phyloP scores from a whole-genome alignment of 1,284 basidiomycete species.

The Cronartium quercuum region DNA sequence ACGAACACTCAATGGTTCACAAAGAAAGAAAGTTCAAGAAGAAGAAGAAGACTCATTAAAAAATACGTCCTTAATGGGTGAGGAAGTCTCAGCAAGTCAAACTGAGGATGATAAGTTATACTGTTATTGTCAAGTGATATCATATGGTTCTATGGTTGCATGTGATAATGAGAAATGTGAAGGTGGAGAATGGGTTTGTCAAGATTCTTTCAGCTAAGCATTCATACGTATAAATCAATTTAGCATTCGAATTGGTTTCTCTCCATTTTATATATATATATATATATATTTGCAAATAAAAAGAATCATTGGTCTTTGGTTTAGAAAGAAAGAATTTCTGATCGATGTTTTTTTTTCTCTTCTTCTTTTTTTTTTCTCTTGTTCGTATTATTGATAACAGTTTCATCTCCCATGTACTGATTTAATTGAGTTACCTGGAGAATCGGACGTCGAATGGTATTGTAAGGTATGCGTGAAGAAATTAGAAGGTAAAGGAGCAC shows the following conservation, averaged over 20 bases:
- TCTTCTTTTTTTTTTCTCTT: not conserved
- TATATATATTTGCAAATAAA: not conserved
- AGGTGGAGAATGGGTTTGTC: constrained; percentile 25
- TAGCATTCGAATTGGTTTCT: not conserved
- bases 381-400: not conserved
- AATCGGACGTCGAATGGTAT: constrained; percentile 3
- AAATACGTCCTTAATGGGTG: not conserved
- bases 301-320: not conserved
- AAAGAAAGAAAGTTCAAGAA: not conserved
- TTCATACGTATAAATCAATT: not conserved
- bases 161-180: constrained; percentile 36
- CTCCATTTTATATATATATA: not conserved
- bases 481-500: not conserved
- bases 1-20: not conserved
- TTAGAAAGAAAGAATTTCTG: not conserved
- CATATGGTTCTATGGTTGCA: constrained; percentile 23
- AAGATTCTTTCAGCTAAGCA: not conserved
- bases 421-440: not conserved
- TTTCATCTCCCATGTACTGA: constrained; percentile 25
- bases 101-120: constrained; percentile 1
- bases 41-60: not conserved
- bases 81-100: not conserved
- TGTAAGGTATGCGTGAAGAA: not conserved
- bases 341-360: not conserved
- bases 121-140: constrained; percentile 20